Conservation (phyloP, 148 eudicot species). For the Fagopyrum tataricum region DNA sequence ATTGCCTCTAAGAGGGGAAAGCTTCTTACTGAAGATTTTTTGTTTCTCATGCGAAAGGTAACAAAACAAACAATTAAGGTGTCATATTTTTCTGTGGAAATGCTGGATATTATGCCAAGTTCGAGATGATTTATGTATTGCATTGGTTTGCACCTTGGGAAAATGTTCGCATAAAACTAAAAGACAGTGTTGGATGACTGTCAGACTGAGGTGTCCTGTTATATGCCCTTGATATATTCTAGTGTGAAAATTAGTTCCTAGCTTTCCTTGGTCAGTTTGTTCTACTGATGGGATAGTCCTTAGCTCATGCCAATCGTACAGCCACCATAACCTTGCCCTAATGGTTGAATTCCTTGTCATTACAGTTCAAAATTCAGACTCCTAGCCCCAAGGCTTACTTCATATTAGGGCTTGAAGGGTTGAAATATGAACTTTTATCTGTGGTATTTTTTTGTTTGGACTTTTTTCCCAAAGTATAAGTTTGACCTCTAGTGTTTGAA, state of each 20-base stretch:
- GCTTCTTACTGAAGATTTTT: slow-evolving; percentile 83
- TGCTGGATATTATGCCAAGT: neutral
- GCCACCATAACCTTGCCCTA: neutral
- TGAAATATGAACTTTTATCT: no score
- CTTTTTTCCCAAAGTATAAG: no score
- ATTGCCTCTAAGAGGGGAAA: slow-evolving; percentile 80
- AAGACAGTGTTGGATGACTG: neutral
- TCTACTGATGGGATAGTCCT: neutral
- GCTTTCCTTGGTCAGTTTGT: neutral
- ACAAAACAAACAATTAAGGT: neutral
- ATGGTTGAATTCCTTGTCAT: neutral
- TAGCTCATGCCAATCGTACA: neutral
- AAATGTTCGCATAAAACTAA: neutral
- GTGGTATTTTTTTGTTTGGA: no score
- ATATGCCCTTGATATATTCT: neutral
- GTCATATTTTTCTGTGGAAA: neutral
- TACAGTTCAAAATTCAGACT: neutral
- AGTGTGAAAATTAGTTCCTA: neutral
- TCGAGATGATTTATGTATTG: neutral
- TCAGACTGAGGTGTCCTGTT: neutral
- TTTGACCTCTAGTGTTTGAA: no score
- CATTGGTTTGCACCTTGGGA: neutral
- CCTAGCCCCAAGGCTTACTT: neutral
- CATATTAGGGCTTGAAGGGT: neutral
- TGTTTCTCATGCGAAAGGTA: slow-evolving; percentile 89